These are phyloP conservation scores for Mycena sp. DNA, from an alignment of 1,284 basidiomycete species.

Conservation along the genomic window DNA sequence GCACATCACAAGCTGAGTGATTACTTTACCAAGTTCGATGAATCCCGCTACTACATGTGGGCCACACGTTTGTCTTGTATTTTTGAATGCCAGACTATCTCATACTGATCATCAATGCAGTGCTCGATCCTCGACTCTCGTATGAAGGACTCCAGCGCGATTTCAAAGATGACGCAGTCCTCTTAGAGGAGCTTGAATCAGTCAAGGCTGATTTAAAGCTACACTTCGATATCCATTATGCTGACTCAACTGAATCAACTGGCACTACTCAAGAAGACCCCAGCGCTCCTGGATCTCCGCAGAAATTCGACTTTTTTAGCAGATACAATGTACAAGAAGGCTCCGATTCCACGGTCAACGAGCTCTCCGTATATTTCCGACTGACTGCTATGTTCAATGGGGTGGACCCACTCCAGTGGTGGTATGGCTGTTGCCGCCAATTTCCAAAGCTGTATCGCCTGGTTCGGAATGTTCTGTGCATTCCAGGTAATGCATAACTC, in stretches of 20 bases:
- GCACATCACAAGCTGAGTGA: neutral
- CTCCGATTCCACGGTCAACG: neutral
- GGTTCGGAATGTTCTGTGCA: constrained; percentile 32
- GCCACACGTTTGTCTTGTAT: neutral
- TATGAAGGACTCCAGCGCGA: constrained; percentile 26
- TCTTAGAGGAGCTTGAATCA: constrained; percentile 26
- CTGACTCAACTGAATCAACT: neutral
- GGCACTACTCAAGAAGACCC: neutral
- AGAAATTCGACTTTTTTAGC: neutral
- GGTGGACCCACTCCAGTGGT: constrained; percentile 33
- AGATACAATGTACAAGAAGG: neutral
- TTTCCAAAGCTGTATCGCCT: constrained; percentile 31
- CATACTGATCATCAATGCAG: constrained; percentile 22
- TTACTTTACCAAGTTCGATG: neutral
- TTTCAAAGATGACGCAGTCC: constrained; percentile 19
- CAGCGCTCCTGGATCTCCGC: neutral
- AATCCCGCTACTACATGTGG: neutral
- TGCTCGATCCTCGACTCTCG: constrained; percentile 31
- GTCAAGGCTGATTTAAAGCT: constrained; percentile 22
- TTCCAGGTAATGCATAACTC: constrained; percentile 30
- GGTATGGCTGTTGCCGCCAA: constrained; percentile 19
- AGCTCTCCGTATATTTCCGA: constrained; percentile 31
- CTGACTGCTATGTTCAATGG: constrained; percentile 14
- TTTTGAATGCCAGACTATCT: constrained; percentile 22
- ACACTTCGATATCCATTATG: constrained; percentile 27